Evolutionary conservation across 1,284 basidiomycete genomes (phyloP).

Genomic region (Ganoderma multipileum): DNA sequence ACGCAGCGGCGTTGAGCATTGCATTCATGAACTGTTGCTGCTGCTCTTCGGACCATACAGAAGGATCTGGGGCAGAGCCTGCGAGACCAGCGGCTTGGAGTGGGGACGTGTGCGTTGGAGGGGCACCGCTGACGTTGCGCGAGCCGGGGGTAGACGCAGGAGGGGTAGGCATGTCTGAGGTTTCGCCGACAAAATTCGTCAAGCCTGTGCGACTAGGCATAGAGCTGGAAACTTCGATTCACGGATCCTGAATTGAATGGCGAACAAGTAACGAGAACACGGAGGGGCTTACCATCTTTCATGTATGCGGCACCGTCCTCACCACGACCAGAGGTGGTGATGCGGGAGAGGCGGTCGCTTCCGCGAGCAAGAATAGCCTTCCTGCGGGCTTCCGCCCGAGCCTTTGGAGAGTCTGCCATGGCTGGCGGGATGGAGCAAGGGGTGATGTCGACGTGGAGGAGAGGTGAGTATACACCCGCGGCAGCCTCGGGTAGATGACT

Average conservation of each 20-base stretch:
- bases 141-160: constrained; percentile 39
- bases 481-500: constrained; percentile 28
- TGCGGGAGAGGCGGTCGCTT: constrained; percentile 73
- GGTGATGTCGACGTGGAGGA: constrained; percentile 17
- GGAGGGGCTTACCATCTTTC: constrained; percentile 53
- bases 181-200: constrained; percentile 69
- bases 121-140: constrained; percentile 29
- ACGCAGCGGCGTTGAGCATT: constrained; percentile 51
- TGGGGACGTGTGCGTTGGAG: constrained; percentile 37
- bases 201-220: constrained; percentile 39
- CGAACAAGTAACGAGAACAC: constrained; percentile 5
- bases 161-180: constrained; percentile 54
- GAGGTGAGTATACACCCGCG: constrained; percentile 15
- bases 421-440: constrained; percentile 9
- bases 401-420: constrained; percentile 55
- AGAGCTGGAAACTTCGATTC: constrained; percentile 40
- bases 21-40: constrained; percentile 71
- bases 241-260: constrained; percentile 14
- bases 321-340: constrained; percentile 77
- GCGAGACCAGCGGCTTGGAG: constrained; percentile 32
- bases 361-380: constrained; percentile 77
- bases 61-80: constrained; percentile 50
- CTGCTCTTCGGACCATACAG: constrained; percentile 69
- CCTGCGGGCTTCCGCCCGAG: constrained; percentile 74
- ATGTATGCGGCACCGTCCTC: constrained; percentile 70